Evolutionary conservation across 2,329 filamentous ascomycete genomes (phyloP), one percentile per base, ranked within the genome.

Genomic region (Helotiales sp.): DNA sequence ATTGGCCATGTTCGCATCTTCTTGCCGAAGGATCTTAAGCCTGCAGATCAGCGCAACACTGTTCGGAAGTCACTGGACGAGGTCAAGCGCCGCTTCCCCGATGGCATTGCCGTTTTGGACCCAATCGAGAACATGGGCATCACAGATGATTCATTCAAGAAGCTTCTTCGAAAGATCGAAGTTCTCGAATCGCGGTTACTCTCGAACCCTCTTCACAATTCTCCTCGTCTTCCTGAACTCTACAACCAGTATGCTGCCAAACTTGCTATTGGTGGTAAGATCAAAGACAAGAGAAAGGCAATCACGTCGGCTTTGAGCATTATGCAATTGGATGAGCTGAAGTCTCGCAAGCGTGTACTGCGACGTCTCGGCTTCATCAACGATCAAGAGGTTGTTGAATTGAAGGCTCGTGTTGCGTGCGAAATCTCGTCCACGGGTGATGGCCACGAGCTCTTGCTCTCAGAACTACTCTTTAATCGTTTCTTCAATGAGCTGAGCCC

Each of bases 71-170:
- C 86, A 3, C 80, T 98, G 30, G 86, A 88, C 49, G 95, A 98
- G 79, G 90, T 97, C 17, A 87, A 92, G 79, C 89, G 89, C 72
- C 90, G 96, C 28, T 98, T 99, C 81, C 93, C 94, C 0, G 96
- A 99, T 76, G 96, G 96, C 2, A 83, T 99, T 65, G 91, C 96
- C 2, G 85, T 94, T 6, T 82, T 99, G 20, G 96, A 99, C 75
- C 96, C 96, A 0, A 90, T 99, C 45, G 94, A 98, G 79, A 94
- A 97, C 76, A 98, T 99, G 96, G 87, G 89, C 30, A 98, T 99
- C 75, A 90, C 85, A 3, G 96, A 98, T 75, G 93, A 97, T 1
- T 89, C 89, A 0, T 98, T 99, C 83, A 97, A 96, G 84, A 93
- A 93, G 78, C 87, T 97, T 3, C 86, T 98, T 65, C 83, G 93